Conservation (phyloP, 176 grass and related monocot species). For the Cocos nucifera region DNA sequence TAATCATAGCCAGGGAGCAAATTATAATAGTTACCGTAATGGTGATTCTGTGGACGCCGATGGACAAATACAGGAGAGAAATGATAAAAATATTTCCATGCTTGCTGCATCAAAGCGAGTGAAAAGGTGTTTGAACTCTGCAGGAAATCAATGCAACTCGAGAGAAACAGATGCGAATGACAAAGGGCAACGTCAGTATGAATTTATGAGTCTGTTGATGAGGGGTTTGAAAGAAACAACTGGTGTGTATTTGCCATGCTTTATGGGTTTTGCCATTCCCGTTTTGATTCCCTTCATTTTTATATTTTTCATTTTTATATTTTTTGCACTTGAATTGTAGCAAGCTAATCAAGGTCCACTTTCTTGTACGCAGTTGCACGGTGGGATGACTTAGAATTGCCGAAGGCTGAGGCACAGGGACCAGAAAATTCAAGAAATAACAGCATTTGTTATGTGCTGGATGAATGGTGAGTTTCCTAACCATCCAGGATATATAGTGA, state of each 20-base stretch:
- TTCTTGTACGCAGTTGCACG: constrained; percentile 33
- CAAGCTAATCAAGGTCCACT: background rate
- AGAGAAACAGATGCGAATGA: constrained; percentile 20
- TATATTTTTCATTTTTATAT: background rate
- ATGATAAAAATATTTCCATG: too few relatives aligned
- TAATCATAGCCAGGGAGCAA: constrained; percentile 2
- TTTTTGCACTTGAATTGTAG: background rate
- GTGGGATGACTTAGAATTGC: constrained; percentile 36
- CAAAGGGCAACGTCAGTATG: constrained; percentile 9
- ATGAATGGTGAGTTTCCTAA: constrained; percentile 41
- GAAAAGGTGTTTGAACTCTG: constrained; percentile 5
- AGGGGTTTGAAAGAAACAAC: constrained; percentile 51
- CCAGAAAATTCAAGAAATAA: constrained; percentile 8
- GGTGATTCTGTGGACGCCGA: too few relatives aligned
- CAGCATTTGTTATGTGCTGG: constrained; percentile 59
- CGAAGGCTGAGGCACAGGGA: constrained; percentile 18
- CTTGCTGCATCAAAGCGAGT: background rate
- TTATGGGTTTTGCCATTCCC: background rate
- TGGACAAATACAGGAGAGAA: too few relatives aligned
- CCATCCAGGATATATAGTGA: background rate
- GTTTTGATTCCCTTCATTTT: background rate
- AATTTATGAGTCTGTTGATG: constrained; percentile 36
- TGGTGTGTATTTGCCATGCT: constrained; percentile 29
- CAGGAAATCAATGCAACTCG: constrained; percentile 3
- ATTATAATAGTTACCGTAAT: too few relatives aligned